Evolutionary conservation across 2,329 filamentous ascomycete species (phyloP).

Genomic region (Tolypocladium endophyticum): DNA sequence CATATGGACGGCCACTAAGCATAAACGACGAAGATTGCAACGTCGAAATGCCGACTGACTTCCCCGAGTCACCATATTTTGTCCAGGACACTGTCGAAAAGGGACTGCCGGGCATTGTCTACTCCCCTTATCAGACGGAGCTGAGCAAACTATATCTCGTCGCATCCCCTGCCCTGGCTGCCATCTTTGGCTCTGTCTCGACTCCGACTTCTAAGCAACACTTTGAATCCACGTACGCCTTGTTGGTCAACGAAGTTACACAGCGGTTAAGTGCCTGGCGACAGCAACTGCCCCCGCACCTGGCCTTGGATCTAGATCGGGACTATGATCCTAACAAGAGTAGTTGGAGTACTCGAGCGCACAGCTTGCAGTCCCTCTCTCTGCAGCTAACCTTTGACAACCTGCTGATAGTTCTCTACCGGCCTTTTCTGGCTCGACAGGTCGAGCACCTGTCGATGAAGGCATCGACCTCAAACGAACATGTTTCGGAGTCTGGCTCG

Average conservation of each 20-base stretch:
- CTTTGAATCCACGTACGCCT: constrained; percentile 1
- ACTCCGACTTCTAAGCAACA: not conserved
- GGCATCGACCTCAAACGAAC: not conserved
- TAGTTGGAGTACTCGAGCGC: not conserved
- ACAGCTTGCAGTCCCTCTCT: constrained; percentile 24
- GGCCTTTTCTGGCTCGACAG: constrained; percentile 27
- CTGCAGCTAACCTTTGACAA: constrained; percentile 32
- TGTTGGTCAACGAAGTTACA: not conserved
- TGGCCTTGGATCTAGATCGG: not conserved
- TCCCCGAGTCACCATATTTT: constrained; percentile 20
- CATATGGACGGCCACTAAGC: constrained; percentile 27
- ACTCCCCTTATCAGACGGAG: constrained; percentile 14
- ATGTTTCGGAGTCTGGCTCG: not conserved
- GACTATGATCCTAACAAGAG: not conserved
- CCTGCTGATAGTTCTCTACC: constrained; percentile 28
- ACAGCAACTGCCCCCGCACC: not conserved
- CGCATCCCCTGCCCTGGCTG: constrained; percentile 17
- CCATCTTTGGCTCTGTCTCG: constrained; percentile 12
- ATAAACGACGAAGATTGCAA: constrained; percentile 30
- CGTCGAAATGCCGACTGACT: constrained; percentile 20
- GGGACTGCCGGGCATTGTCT: constrained; percentile 4
- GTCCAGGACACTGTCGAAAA: not conserved
- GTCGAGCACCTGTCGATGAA: constrained; percentile 15
- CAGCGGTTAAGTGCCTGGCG: not conserved
- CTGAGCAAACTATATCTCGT: constrained; percentile 18